Base-by-base conservation (phyloP, 1,284 basidiomycete genomes). In the Ganoderma sp. region DNA sequence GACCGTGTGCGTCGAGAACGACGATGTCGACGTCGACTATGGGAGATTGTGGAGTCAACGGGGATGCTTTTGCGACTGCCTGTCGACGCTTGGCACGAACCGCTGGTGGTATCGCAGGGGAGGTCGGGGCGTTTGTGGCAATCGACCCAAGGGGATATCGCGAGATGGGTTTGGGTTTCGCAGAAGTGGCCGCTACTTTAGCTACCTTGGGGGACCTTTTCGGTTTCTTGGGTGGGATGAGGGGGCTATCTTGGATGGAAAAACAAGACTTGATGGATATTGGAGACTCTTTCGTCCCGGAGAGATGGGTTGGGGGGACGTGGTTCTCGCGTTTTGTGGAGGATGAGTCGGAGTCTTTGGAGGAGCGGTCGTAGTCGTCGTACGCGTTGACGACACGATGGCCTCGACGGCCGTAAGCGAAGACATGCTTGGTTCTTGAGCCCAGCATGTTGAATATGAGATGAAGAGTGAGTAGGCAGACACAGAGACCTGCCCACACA, bases 11-110 rank as follows among this genome's bases (percentile, higher is more conserved):
- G 74, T 92, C 90, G 34, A 92, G 68, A 52, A 90, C 79, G 45
- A 88, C 80, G 59, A 93, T 92, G 50, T 93, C 90, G 58, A 92
- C 82, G 61, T 89, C 81, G 14, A 91, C 81, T 25, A 85, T 80
- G 1, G 87, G 84, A 5, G 83, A 81, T 50, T 80, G 79, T 48
- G 75, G 71, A 22, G 77, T 73, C 66, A 80, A 75, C 3, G 81
- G 76, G 0, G 75, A 77, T 22, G 71, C 68, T 65, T 80, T 84
- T 0, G 71, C 71, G 6, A 73, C 28, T 17, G 75, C 65, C 43
- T 70, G 65, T 62, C 74, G 79, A 41, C 74, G 72, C 68, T 78
- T 84, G 61, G 74, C 74, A 32, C 71, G 71, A 17, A 70, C 41
- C 5, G 65, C 50, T 2, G 73, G 67, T 25, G 77, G 62, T 37